Conservation (phyloP, 352 stramenopile species). For the Thraustotheca clavata region DNA sequence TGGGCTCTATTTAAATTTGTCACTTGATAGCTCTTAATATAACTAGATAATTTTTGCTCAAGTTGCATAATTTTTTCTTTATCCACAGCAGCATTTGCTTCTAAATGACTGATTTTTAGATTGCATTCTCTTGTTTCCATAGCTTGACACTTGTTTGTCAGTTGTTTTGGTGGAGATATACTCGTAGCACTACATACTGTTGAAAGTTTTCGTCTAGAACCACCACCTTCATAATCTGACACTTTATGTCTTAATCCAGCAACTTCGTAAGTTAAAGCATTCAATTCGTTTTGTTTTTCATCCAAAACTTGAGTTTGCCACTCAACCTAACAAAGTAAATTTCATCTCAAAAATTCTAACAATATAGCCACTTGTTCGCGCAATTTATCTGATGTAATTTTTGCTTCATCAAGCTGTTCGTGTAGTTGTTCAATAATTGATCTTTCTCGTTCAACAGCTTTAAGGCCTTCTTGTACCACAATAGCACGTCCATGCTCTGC, state of each 20-base stretch:
- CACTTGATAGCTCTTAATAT: not conserved
- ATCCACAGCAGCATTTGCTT: not conserved
- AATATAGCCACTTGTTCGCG: not conserved
- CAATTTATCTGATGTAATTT: not conserved
- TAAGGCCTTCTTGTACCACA: constrained; percentile 1
- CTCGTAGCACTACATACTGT: not conserved
- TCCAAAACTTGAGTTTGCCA: not conserved
- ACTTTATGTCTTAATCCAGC: not conserved
- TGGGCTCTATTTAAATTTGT: not conserved
- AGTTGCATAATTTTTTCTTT: constrained; percentile 5
- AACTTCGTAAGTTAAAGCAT: not conserved
- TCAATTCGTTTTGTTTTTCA: not conserved
- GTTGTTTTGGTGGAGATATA: not conserved
- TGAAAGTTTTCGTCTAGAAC: not conserved
- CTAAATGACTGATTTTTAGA: constrained; percentile 17
- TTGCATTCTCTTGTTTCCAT: not conserved
- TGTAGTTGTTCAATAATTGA: not conserved
- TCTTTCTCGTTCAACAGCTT: not conserved
- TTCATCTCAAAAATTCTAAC: not conserved
- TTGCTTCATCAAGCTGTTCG: not conserved
- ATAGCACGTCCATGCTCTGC: not conserved
- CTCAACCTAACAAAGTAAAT: not conserved
- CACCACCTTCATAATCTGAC: not conserved
- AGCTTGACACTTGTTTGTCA: not conserved
- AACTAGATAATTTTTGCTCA: not conserved